Conservation (phyloP, 495 filamentous ascomycete genomes). For the Trypethelium eluteriae region DNA sequence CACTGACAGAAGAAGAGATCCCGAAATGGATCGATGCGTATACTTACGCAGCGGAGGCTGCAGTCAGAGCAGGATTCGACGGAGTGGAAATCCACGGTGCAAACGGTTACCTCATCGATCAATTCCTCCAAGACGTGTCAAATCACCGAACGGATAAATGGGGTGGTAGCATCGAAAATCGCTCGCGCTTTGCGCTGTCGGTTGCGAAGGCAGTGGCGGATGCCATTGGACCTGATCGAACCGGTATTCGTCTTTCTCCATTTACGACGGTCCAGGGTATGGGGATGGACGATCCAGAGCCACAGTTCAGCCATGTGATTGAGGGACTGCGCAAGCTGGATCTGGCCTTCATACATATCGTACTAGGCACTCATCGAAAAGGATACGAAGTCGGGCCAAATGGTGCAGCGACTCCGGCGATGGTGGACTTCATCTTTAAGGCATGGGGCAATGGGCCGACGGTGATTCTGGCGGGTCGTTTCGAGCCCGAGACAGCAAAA, state of each 20-base stretch:
- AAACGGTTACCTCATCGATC: slow-evolving; percentile 70
- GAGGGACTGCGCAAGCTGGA: slow-evolving; percentile 41
- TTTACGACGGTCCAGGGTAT: slow-evolving; percentile 59
- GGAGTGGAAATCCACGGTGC: slow-evolving; percentile 68
- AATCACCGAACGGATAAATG: slow-evolving; percentile 61
- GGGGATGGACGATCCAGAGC: slow-evolving; percentile 52
- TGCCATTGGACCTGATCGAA: slow-evolving; percentile 56
- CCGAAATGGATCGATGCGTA: slow-evolving; percentile 49
- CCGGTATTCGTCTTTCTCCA: slow-evolving; percentile 56
- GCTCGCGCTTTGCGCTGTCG: slow-evolving; percentile 59
- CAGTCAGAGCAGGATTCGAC: slow-evolving; percentile 64
- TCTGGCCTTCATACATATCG: slow-evolving; percentile 57
- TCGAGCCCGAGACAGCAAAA: slow-evolving; percentile 39
- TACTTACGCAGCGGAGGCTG: slow-evolving; percentile 53
- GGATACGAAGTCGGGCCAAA: background rate
- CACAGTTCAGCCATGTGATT: slow-evolving; percentile 55
- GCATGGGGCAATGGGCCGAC: slow-evolving; percentile 42
- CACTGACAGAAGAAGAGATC: slow-evolving; percentile 53
- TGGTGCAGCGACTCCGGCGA: slow-evolving; percentile 27
- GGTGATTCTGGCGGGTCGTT: slow-evolving; percentile 55
- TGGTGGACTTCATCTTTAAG: slow-evolving; percentile 46
- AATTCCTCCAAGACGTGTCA: slow-evolving; percentile 56
- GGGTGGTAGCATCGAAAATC: slow-evolving; percentile 64
- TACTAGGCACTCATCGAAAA: slow-evolving; percentile 36
- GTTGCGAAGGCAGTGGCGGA: slow-evolving; percentile 54